Evolutionary conservation across 1,284 basidiomycete species (phyloP).

Genomic region (Mycena sp.): DNA sequence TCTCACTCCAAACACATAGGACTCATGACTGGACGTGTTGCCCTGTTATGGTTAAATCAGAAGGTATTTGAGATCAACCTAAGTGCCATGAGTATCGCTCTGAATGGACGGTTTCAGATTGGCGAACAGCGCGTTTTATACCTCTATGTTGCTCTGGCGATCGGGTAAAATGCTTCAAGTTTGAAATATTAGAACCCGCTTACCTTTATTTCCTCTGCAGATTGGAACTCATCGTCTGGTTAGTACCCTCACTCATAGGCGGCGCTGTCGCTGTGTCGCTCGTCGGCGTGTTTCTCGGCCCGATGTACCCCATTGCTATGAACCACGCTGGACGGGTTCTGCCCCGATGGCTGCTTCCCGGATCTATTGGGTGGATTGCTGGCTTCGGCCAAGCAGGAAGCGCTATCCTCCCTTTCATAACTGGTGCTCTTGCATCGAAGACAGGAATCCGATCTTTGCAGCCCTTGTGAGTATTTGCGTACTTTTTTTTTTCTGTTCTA

Average conservation of each 20-base stretch:
- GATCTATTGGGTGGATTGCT: too few relatives aligned
- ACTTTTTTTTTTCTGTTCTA: neutral
- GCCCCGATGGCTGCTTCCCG: too few relatives aligned
- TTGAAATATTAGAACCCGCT: neutral
- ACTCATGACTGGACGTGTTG: slow-evolving; percentile 63
- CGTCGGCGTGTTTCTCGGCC: slow-evolving; percentile 43
- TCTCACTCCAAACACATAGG: too few relatives aligned
- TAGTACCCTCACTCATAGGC: slow-evolving; percentile 30
- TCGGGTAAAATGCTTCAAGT: too few relatives aligned
- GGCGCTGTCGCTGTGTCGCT: slow-evolving; percentile 21
- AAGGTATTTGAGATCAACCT: too few relatives aligned
- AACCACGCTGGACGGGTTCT: slow-evolving; percentile 52
- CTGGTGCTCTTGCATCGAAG: slow-evolving; percentile 6
- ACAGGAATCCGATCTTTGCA: neutral
- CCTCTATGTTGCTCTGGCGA: too few relatives aligned
- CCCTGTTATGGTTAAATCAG: slow-evolving; percentile 65
- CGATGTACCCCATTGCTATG: slow-evolving; percentile 74
- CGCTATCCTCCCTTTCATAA: slow-evolving; percentile 47
- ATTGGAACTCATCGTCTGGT: slow-evolving; percentile 39
- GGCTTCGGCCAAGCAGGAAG: slow-evolving; percentile 43
- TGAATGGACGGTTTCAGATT: too few relatives aligned
- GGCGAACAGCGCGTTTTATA: too few relatives aligned
- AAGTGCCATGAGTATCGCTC: too few relatives aligned
- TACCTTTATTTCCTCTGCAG: neutral
- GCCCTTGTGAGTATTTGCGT: too few relatives aligned